Evolutionary conservation across 2,329 filamentous ascomycete genomes (phyloP).

Genomic region (Talaromyces sp.): DNA sequence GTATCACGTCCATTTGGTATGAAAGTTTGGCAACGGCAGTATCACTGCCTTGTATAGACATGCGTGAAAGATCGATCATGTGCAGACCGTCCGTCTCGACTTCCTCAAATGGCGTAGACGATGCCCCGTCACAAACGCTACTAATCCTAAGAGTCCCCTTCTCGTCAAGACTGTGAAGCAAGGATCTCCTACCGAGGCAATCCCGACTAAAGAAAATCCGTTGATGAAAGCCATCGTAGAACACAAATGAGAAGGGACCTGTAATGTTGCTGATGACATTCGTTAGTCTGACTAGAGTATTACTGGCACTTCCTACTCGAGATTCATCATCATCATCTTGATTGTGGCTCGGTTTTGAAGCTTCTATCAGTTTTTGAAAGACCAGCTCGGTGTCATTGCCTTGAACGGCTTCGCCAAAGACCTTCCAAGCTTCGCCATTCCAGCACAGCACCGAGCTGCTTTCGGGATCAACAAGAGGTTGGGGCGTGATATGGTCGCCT

Average conservation of each 20-base stretch:
- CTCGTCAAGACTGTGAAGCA: slow-evolving; percentile 55
- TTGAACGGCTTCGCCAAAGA: slow-evolving; percentile 51
- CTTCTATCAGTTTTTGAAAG: slow-evolving; percentile 53
- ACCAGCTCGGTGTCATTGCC: slow-evolving; percentile 76
- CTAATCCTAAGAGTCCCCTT: slow-evolving; percentile 56
- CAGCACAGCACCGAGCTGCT: slow-evolving; percentile 74
- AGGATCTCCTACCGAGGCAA: slow-evolving; percentile 76
- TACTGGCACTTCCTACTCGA: not conserved
- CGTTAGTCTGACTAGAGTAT: slow-evolving; percentile 24
- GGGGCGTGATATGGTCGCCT: slow-evolving; percentile 63
- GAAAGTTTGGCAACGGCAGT: not conserved
- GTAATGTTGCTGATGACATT: slow-evolving; percentile 57
- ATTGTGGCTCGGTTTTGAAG: slow-evolving; percentile 19
- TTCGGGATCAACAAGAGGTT: slow-evolving; percentile 61
- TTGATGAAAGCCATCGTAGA: slow-evolving; percentile 59
- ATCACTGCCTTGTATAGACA: not conserved
- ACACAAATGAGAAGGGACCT: slow-evolving; percentile 88
- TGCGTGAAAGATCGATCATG: slow-evolving; percentile 51
- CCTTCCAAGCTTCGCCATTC: slow-evolving; percentile 94
- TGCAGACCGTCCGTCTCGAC: slow-evolving; percentile 82
- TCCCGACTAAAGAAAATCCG: slow-evolving; percentile 80
- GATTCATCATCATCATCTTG: slow-evolving; percentile 13
- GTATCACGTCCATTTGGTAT: slow-evolving; percentile 7
- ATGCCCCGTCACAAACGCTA: slow-evolving; percentile 59
- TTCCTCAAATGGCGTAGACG: slow-evolving; percentile 60